phyloP scores from a whole-genome alignment of 768 basidiomycete species.

The Auricularia sp. region DNA sequence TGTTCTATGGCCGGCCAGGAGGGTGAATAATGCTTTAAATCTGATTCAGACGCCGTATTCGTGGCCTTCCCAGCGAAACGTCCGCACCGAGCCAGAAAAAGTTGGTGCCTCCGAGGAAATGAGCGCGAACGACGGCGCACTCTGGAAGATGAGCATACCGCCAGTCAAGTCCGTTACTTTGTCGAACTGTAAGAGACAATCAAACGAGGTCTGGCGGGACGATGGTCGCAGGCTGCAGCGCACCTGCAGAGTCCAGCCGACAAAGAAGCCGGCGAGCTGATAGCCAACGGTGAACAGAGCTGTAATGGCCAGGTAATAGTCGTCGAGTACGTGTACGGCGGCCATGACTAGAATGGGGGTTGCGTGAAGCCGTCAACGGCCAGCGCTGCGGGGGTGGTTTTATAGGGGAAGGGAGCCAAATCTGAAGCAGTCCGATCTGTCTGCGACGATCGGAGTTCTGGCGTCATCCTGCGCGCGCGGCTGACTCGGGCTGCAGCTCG shows the following conservation, averaged over 20 bases:
- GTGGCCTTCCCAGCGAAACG: background rate
- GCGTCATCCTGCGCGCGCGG: no score
- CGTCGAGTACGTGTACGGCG: slow-evolving; percentile 37
- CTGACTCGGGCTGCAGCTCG: no score
- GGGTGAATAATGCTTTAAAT: slow-evolving; percentile 42
- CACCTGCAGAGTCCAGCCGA: slow-evolving; percentile 53
- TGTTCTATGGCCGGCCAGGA: slow-evolving; percentile 52
- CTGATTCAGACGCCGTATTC: background rate
- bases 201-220: background rate
- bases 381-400: no score
- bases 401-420: no score
- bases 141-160: slow-evolving; percentile 20
- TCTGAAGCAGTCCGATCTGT: no score
- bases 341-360: slow-evolving; percentile 14
- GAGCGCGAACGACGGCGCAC: background rate
- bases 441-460: no score
- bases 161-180: slow-evolving; percentile 66
- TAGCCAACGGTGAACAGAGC: slow-evolving; percentile 44
- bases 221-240: background rate
- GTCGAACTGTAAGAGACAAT: slow-evolving; percentile 36
- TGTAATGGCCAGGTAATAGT: slow-evolving; percentile 39
- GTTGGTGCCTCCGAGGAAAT: slow-evolving; percentile 37
- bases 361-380: no score
- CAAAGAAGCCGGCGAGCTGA: slow-evolving; percentile 50
- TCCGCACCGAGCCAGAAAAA: slow-evolving; percentile 49